These are phyloP conservation scores for Exophiala alcalophila DNA, from an alignment of 2,329 filamentous ascomycete genomes.

Conservation along the genomic window DNA sequence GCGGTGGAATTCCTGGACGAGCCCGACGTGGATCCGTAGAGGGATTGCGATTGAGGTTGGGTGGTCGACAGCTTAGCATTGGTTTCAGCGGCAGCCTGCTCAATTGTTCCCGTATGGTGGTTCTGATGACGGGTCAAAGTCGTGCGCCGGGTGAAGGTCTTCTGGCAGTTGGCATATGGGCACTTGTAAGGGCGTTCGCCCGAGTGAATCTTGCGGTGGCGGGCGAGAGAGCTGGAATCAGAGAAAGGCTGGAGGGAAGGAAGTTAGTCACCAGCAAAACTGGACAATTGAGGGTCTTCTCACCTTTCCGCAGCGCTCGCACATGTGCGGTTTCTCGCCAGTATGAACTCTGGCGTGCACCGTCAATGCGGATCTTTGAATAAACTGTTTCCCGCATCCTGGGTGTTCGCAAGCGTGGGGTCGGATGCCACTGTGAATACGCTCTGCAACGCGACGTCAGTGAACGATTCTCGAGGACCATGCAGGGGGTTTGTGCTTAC, in stretches of 20 bases:
- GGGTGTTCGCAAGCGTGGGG: slow-evolving; percentile 91
- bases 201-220: slow-evolving; percentile 91
- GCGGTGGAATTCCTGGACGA: slow-evolving; percentile 61
- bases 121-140: slow-evolving; percentile 95
- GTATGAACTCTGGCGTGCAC: slow-evolving; percentile 95
- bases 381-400: slow-evolving; percentile 92
- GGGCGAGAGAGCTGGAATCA: slow-evolving; percentile 88
- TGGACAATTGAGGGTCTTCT: slow-evolving; percentile 13
- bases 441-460: slow-evolving; percentile 61
- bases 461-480: slow-evolving; percentile 3
- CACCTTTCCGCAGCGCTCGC: slow-evolving; percentile 94
- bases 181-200: slow-evolving; percentile 97
- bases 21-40: slow-evolving; percentile 44
- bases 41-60: slow-evolving; percentile 38
- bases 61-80: slow-evolving; percentile 72
- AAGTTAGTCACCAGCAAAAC: slow-evolving; percentile 28
- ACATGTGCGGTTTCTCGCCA: slow-evolving; percentile 97
- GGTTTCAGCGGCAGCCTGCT: slow-evolving; percentile 86
- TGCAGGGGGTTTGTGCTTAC: slow-evolving; percentile 53
- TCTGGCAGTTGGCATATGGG: slow-evolving; percentile 94
- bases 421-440: slow-evolving; percentile 87
- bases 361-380: slow-evolving; percentile 90
- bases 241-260: slow-evolving; percentile 71
- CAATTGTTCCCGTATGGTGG: slow-evolving; percentile 90
- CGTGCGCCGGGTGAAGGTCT: slow-evolving; percentile 94